Percentiles rank a stretch among this genome's conserved stretches.
Evolutionary conservation across 352 stramenopile species (phyloP).

Genomic region (Pythium chondricola): DNA sequence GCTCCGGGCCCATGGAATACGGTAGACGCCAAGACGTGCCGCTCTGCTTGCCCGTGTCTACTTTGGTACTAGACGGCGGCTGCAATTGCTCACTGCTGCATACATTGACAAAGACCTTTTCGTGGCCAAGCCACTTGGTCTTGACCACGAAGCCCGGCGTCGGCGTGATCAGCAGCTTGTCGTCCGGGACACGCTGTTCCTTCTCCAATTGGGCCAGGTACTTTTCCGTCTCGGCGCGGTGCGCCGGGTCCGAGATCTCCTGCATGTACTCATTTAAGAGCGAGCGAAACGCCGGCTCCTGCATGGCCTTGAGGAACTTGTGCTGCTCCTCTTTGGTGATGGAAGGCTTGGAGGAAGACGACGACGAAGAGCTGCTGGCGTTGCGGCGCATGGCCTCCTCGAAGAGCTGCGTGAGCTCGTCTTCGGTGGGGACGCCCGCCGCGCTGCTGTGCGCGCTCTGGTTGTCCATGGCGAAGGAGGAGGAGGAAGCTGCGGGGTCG

Average conservation of each 20-base stretch:
- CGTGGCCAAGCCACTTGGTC: constrained; percentile 37
- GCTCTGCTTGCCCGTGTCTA: constrained; percentile 14
- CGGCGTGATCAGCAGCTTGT: constrained; percentile 86
- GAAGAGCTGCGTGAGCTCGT: constrained; percentile 40
- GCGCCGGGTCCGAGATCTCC: constrained; percentile 88
- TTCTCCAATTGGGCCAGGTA: constrained; percentile 87
- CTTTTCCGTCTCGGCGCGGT: constrained; percentile 86
- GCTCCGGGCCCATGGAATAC: constrained; percentile 86
- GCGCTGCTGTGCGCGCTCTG: constrained; percentile 10
- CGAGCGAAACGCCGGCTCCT: constrained; percentile 87
- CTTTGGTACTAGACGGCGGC: constrained; percentile 53
- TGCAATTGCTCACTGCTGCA: constrained; percentile 84
- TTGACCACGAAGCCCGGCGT: constrained; percentile 90
- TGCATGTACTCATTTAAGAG: constrained; percentile 93
- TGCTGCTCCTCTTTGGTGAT: constrained; percentile 65
- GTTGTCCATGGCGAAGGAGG: constrained; percentile 3
- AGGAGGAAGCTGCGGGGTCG: neutral
- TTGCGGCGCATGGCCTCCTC: constrained; percentile 37
- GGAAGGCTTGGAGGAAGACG: neutral
- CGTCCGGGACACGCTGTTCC: constrained; percentile 81
- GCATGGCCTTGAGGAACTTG: constrained; percentile 88
- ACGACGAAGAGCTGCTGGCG: neutral
- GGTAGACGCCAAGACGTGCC: constrained; percentile 86
- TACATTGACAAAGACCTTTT: constrained; percentile 93
- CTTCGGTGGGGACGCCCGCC: constrained; percentile 20